Conservation (phyloP, 2,329 filamentous ascomycete species). For the Aspergillus unguis region DNA sequence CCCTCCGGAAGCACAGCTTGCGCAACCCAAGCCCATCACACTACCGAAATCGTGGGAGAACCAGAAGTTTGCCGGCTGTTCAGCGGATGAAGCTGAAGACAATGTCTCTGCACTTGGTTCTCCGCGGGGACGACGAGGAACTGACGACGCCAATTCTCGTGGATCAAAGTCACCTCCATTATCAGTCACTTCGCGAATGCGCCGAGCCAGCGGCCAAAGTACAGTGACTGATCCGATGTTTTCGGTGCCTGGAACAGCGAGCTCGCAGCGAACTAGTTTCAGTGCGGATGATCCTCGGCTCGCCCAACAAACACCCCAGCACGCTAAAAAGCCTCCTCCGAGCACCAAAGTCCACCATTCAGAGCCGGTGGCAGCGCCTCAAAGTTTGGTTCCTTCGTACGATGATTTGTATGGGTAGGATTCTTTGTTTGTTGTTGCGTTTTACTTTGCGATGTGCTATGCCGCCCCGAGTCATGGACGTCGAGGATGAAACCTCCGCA, state of each 20-base stretch:
- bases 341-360: constrained; percentile 14
- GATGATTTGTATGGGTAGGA: constrained; percentile 38
- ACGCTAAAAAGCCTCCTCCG: constrained; percentile 23
- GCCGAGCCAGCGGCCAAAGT: constrained; percentile 33
- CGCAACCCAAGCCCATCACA: neutral
- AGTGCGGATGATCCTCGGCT: constrained; percentile 29
- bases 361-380: constrained; percentile 19
- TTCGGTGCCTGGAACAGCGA: constrained; percentile 26
- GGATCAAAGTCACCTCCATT: constrained; percentile 35
- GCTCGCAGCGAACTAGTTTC: constrained; percentile 33
- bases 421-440: constrained; percentile 3
- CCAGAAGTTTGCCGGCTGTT: constrained; percentile 16
- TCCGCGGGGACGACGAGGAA: constrained; percentile 8
- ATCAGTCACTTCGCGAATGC: constrained; percentile 38
- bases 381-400: constrained; percentile 38
- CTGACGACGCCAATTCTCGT: constrained; percentile 21
- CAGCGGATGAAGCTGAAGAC: constrained; percentile 26
- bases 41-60: constrained; percentile 12
- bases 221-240: constrained; percentile 25
- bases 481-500: neutral
- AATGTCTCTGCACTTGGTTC: constrained; percentile 8
- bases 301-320: constrained; percentile 16
- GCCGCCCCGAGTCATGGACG: neutral
- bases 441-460: constrained; percentile 1
- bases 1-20: neutral